Percentiles rank a stretch among this genome's conserved stretches.
These are phyloP conservation scores for Eucalyptus cloeziana DNA, from an alignment of 345 rosid species.

Conservation along the genomic window DNA sequence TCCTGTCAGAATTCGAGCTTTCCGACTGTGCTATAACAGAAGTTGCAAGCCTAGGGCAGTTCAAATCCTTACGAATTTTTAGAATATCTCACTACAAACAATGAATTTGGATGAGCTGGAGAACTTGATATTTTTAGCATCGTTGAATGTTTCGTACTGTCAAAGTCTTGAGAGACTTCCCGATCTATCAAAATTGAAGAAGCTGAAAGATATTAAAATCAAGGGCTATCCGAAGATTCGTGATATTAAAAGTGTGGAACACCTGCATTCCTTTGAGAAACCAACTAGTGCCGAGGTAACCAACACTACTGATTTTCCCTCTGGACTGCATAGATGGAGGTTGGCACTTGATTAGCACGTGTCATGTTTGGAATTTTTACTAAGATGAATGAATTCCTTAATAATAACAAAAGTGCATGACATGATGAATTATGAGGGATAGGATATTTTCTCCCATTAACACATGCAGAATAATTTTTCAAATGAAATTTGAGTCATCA, in stretches of 20 bases:
- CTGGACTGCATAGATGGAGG: background rate
- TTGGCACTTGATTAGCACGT: background rate
- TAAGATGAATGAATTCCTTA: background rate
- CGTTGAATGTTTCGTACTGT: background rate
- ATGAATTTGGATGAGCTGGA: background rate
- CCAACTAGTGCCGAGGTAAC: background rate
- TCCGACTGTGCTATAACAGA: rapidly evolving
- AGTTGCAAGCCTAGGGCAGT: background rate
- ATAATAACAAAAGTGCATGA: background rate
- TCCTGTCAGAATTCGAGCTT: background rate
- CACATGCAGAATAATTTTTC: background rate
- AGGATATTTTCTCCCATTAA: background rate
- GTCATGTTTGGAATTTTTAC: background rate
- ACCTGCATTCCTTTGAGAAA: background rate
- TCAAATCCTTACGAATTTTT: background rate
- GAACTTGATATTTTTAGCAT: background rate
- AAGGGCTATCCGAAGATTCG: background rate
- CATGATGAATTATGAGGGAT: no score
- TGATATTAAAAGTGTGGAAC: background rate
- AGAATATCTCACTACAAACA: background rate
- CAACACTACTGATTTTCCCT: background rate
- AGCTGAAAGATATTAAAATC: background rate
- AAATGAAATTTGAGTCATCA: background rate
- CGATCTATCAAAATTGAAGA: background rate
- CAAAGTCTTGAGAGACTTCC: background rate